Base-by-base conservation (phyloP, 495 filamentous ascomycete species). In the Podospora bellae-mahoneyi region DNA sequence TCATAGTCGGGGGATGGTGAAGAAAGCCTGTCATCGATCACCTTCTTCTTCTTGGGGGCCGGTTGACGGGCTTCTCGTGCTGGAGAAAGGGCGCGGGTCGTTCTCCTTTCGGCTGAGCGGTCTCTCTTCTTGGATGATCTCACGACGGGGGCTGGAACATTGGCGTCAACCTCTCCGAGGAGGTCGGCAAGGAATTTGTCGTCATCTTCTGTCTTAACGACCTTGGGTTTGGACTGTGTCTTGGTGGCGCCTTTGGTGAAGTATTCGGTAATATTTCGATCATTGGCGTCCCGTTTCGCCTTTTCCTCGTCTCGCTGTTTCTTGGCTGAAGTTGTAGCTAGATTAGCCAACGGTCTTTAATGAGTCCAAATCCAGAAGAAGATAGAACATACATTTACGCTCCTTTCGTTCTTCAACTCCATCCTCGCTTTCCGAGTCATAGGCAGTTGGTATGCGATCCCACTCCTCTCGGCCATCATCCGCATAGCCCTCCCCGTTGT, bases 391-490 rank as follows among this genome's bases (percentile, higher is more conserved):
- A 77, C 83, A 79, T 60, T 82, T 80, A 71, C 75, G 74, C 64
- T 74, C 76, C 68, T 80, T 94, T 67, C 85, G 84, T 19, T 66
- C 64, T 15, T 84, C 78, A 16, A 88, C 73, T 64, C 90, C 91
- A 20, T 87, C 88, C 26, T 92, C 90, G 72, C 90, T 92, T 71
- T 91, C 92, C 6, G 88, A 88, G 68, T 88, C 83, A 72, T 92
- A 89, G 55, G 74, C n/a, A 26, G 55, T 79, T 20, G 80, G 85
- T 69, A 91, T 87, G 66, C 84, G 82, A 69, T 96, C 92, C 96
- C 95, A 99, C 59, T 97, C 95, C 76, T 99, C 95, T 62, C 95
- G 91, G 66, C 95, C 95, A 76, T 99, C 96, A 74, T 99, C 95
- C 63, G 91, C 94, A 76, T 99, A 99, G 28, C 93, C 92, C 69